Evolutionary conservation across 139 green algal species (phyloP), one percentile per base, ranked within the genome.

Genomic region (Chlorella vulgaris): DNA sequence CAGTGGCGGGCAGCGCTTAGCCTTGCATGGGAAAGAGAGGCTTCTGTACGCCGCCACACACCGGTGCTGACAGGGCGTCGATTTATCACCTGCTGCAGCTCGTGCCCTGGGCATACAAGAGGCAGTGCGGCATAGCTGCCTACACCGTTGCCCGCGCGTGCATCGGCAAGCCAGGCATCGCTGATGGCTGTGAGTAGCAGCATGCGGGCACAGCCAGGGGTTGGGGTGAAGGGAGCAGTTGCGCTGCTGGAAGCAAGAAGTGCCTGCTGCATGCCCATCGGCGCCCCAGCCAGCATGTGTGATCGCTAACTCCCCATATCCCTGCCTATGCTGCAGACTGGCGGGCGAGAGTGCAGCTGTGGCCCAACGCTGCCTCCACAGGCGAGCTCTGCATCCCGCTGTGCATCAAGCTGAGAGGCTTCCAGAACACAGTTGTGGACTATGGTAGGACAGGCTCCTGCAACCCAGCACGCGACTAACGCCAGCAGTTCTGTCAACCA

Each of bases 371-470:
- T 4, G 53, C 35, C 24, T 42, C 47, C 51, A 39, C 39, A 33
- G 22, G 33, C 26, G 35, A 31, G 24, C 10, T 26, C 4, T 79
- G 73, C 28, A 28, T 67, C 51, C 73, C 73, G 53, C 53, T 79
- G 35, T 79, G 73, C 73, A 69, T 79, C 73, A 79, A 79, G 53
- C 62, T 79, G 51, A 22, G 73, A 3, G 73, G 73, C 53, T 31
- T 55, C 29, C 73, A 79, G 43, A 68, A 68, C 53, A 50, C 28
- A 13, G 43, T 79, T 19, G 68, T 24, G 5, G 73, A 79, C 2
- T 79, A 79, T 15, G 73, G 73, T 6, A 50, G 73, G 15, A 76
- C 69, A 1, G 69, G 38, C 0, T 29, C 39, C n/a, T 76, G 69
- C 69, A 62, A 39, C 51, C 7, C 3, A 13, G 18, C 36, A 29